Percentiles rank a stretch among this genome's conserved stretches.
Evolutionary conservation across 2,329 filamentous ascomycete genomes (phyloP).

Genomic region (Fusarium guadeloupense): DNA sequence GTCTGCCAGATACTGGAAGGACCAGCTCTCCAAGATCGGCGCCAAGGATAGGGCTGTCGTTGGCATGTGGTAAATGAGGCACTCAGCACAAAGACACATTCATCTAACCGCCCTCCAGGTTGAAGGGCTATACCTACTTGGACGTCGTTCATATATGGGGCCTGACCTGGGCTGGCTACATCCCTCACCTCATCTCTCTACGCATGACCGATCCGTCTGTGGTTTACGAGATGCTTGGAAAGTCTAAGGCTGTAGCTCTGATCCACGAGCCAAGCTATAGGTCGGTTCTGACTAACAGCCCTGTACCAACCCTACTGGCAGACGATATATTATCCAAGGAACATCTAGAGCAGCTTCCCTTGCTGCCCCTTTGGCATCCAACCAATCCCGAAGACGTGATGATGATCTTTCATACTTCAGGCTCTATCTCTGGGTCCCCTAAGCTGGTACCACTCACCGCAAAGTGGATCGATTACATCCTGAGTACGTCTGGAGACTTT

Average conservation of each 20-base stretch:
- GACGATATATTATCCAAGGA: not conserved
- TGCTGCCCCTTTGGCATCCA: not conserved
- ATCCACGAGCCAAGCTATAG: conserved; percentile 14
- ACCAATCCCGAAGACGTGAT: conserved; percentile 2
- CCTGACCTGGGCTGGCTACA: conserved; percentile 32
- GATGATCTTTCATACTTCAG: conserved; percentile 35
- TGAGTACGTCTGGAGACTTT: not conserved
- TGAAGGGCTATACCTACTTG: conserved; percentile 22
- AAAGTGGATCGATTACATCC: conserved; percentile 16
- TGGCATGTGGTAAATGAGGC: conserved; percentile 28
- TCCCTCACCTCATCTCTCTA: conserved; percentile 32
- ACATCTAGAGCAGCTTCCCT: not conserved
- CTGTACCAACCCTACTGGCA: not conserved
- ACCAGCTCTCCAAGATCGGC: not conserved
- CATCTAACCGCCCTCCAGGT: not conserved
- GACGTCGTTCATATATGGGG: conserved; percentile 33
- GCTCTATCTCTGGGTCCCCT: conserved; percentile 33
- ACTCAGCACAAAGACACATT: rapidly evolving
- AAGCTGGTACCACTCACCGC: conserved; percentile 35
- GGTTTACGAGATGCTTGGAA: conserved; percentile 21
- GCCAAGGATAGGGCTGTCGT: conserved; percentile 16
- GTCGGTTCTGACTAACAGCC: not conserved
- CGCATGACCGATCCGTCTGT: conserved; percentile 29
- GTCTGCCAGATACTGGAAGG: conserved; percentile 21
- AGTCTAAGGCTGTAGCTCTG: conserved; percentile 15